phyloP scores from a whole-genome alignment of 306 rosid genomes.

The Acacia melanoxylon region DNA sequence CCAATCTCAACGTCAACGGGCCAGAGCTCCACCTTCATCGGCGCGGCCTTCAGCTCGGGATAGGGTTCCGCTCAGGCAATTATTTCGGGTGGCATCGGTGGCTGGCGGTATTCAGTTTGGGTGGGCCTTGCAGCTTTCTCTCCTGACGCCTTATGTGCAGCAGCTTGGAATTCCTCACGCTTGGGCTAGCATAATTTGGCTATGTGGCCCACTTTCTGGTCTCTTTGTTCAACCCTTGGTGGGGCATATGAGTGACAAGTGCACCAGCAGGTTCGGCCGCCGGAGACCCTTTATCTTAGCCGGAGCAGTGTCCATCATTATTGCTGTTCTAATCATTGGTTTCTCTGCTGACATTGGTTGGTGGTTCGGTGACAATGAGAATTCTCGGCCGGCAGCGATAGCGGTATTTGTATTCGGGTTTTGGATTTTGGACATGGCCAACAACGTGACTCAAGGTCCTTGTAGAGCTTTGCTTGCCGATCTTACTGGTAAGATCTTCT shows the following conservation, averaged over 20 bases:
- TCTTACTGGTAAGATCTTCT: slow-evolving; percentile 67
- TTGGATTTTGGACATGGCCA: slow-evolving; percentile 87
- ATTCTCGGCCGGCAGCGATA: slow-evolving; percentile 62
- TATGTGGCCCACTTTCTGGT: slow-evolving; percentile 87
- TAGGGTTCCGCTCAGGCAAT: slow-evolving; percentile 49
- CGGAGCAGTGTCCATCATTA: slow-evolving; percentile 57
- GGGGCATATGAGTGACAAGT: slow-evolving; percentile 73
- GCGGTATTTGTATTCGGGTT: slow-evolving; percentile 66
- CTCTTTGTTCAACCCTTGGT: slow-evolving; percentile 85
- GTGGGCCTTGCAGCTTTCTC: slow-evolving; percentile 95
- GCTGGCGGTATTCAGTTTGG: slow-evolving; percentile 95
- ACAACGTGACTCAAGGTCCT: slow-evolving; percentile 86
- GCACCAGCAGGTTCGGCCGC: slow-evolving; percentile 78
- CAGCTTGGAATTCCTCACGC: slow-evolving; percentile 93
- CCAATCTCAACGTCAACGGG: slow-evolving; percentile 49
- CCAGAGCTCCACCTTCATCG: slow-evolving; percentile 38
- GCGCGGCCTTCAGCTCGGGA: slow-evolving; percentile 34
- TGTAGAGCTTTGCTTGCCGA: slow-evolving; percentile 87
- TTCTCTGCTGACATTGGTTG: slow-evolving; percentile 85
- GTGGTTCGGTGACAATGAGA: slow-evolving; percentile 59
- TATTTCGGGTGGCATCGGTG: slow-evolving; percentile 78
- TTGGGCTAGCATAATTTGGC: slow-evolving; percentile 95
- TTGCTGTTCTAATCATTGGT: slow-evolving; percentile 70
- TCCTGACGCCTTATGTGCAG: slow-evolving; percentile 84
- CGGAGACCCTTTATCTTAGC: slow-evolving; percentile 78